Base-by-base conservation (phyloP, 2,329 filamentous ascomycete species). In the Arthrobotrys entomopaga region DNA sequence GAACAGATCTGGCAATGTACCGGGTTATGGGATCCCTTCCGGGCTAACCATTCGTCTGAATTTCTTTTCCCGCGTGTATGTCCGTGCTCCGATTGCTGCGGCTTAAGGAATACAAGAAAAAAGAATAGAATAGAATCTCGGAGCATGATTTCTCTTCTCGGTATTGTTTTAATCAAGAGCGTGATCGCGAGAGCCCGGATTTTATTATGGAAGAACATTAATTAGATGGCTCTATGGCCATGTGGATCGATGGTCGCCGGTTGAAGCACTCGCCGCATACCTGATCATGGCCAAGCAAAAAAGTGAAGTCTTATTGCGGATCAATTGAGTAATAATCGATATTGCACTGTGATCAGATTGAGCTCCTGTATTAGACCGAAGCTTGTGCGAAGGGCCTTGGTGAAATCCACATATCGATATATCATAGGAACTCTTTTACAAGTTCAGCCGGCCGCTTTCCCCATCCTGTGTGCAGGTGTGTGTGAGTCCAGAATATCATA, bases 81-180 rank as follows among this genome's bases (percentile, higher is more conserved):
- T 59, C 42, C 10, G 58, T 43, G 65, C 65, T 59, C 46, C 58
- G 38, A 61, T 61, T 69, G 65, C 65, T 48, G 65, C 56, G 65
- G 65, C 56, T 49, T 60, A 38, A 60, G 34, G 56, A 66, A 43
- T 50, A 42, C 56, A 34, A 65, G 40, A n/a, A n/a, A n/a, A 38
- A 60, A 19, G 56, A 66, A 43, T 50, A 42, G 48, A 34, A 65
- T 49, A 49, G 24, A 48, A 16, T 22, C 24, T 22, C 19, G 46
- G 53, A 40, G 43, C 29, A 34, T 34, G 29, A 34, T 34, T 52
- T 42, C 64, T 53, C 40, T 60, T 69, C 40, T 60, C 3, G 65
- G 65, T 22, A 61, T 61, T 34, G 64, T 57, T 50, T 42, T 26
- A 38, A 42, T 54, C 40, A 43, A n/a, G 15, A 11, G 34, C n/a